A percentile compares a stretch with the other conserved stretches of the same genome.
These are phyloP conservation scores for Penicillium vulpinum DNA, from an alignment of 2,329 filamentous ascomycete species.

Conservation along the genomic window DNA sequence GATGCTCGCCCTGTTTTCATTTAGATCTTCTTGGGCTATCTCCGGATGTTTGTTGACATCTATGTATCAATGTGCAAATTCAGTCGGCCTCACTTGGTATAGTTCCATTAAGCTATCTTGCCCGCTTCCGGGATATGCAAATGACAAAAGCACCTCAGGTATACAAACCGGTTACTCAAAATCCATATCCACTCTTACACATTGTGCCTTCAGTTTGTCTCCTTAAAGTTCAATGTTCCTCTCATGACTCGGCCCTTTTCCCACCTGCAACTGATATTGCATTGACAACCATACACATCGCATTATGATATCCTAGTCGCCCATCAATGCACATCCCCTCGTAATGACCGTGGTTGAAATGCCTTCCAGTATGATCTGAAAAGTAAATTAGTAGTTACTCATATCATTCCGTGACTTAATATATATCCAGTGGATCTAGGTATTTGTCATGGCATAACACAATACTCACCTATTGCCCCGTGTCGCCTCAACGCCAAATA, in stretches of 20 bases:
- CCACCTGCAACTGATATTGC: background rate
- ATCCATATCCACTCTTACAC: background rate
- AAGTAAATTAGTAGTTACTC: background rate
- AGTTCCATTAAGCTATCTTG: background rate
- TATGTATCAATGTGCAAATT: background rate
- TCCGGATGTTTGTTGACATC: background rate
- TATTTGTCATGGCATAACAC: too few relatives aligned
- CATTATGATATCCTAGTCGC: background rate
- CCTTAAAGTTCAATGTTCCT: background rate
- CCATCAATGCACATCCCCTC: background rate
- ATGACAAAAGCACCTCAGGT: background rate
- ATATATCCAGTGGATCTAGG: background rate
- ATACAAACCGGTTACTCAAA: background rate
- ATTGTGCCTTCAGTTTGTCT: background rate
- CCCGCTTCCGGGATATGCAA: background rate
- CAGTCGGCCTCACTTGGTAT: background rate
- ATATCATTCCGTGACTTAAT: background rate
- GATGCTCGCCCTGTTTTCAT: background rate
- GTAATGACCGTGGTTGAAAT: background rate
- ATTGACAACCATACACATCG: background rate
- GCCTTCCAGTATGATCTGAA: background rate
- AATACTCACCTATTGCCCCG: constrained; percentile 14
- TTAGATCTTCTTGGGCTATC: background rate
- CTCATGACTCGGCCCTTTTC: background rate
- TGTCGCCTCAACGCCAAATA: constrained; percentile 17